Evolutionary conservation across 495 filamentous ascomycete species (phyloP), one percentile per base, ranked within the genome.

Genomic region (Tirmania nivea): DNA sequence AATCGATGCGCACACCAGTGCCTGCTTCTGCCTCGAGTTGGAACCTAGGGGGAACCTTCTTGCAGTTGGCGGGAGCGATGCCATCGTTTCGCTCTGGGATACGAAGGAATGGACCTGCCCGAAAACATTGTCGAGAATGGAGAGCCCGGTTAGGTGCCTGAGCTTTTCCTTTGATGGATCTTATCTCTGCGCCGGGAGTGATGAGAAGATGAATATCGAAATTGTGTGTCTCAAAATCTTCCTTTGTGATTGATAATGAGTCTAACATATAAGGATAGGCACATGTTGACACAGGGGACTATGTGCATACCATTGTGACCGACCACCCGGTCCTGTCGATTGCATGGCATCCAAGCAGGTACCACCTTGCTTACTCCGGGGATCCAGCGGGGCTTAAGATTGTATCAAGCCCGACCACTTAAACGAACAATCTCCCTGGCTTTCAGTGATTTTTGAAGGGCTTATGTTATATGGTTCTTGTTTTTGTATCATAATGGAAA

Each of bases 141-240:
- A 74, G n/a, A 86, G 85, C 0, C 78, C 82, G 6, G 81, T 95
- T 21, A 80, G 79, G 57, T 86, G 78, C 61, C 75, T 97, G 36
- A 84, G 84, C 21, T 60, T 60, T 69, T 71, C 71, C 45, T 58
- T 64, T 39, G 62, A 65, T 55, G 55, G 54, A 34, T 59, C 61
- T 59, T 97, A 93, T 69, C 84, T 79, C 49, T 96, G 86, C 61
- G 92, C 94, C 61, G 88, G 90, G 2, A 80, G 82, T 50, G 96
- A 83, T 66, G 69, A 96, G 25, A 86, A 85, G 11, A 83, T 82
- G 57, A 86, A 94, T 61, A 86, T 94, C 68, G 78, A 80, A 67
- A 64, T 73, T 59, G 60, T 63, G 34, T 51, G 59, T 67, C 60
- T 60, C 49, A 66, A 64, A 0, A 2, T 19, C 19, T 48, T n/a